Evolutionary conservation across 495 filamentous ascomycete genomes (phyloP), one percentile per base, ranked within the genome.

Genomic region (Talaromyces ruber): DNA sequence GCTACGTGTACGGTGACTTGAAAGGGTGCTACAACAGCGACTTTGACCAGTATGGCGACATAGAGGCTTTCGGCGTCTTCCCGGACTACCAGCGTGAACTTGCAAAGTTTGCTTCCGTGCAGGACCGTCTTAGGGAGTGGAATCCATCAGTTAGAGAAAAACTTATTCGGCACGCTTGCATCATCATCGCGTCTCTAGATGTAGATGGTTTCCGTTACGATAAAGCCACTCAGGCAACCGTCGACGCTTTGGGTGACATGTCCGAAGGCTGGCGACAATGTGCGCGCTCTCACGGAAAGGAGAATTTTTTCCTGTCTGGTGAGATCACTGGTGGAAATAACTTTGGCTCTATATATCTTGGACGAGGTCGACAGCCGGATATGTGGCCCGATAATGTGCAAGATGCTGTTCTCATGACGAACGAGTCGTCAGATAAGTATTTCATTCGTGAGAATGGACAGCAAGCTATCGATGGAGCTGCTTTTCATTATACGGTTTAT

Each of bases 121-220:
- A 91, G 70, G 88, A 91, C 66, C 86, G 88, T 62, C 76, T 91
- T 9, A 84, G 88, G 29, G 88, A 89, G 64, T 91, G 88, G 88
- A 66, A 81, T 11, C 84, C 85, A 3, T 76, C 76, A 34, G 88
- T 90, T 3, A 70, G 76, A 25, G 75, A 82, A 37, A 82, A 83
- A 51, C 69, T 91, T 29, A 77, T 82, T 50, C 81, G 76, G 28
- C 88, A 90, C 61, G 86, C 86, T 5, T 90, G 87, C 68, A 83
- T 88, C 71, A 74, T 83, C 1, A 85, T 90, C 52, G 68, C 72
- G 22, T 82, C 79, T 55, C 72, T 89, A n/a, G 86, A 89, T 66
- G 81, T 89, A 43, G 86, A 89, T 62, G 86, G 85, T 0, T 89
- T 82, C 65, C 85, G 86, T 21, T 84, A 87, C 68, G 86, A 89